These are phyloP conservation scores for Cystobasidium slooffiae DNA, from an alignment of 1,284 basidiomycete genomes.

Conservation along the genomic window DNA sequence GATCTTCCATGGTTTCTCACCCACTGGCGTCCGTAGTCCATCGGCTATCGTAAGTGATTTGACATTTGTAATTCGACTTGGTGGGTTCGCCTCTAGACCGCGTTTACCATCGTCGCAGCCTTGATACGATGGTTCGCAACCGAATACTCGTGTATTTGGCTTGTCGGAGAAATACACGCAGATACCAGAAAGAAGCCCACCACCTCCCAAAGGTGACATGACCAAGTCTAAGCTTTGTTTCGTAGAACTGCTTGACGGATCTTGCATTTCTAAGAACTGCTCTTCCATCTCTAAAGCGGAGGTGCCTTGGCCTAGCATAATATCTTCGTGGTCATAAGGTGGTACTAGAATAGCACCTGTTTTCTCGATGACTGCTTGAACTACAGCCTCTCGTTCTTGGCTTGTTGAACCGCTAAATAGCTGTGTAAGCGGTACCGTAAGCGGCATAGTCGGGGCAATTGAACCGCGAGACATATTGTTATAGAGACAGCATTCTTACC, in stretches of 20 bases:
- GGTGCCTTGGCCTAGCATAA: slow-evolving; percentile 44
- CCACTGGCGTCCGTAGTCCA: slow-evolving; percentile 43
- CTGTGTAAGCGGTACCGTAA: neutral
- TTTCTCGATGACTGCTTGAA: slow-evolving; percentile 27
- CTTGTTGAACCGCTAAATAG: slow-evolving; percentile 43
- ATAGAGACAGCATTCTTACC: neutral
- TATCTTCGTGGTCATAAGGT: slow-evolving; percentile 45
- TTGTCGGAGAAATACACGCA: slow-evolving; percentile 37
- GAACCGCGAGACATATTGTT: neutral
- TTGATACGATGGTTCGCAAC: slow-evolving; percentile 34
- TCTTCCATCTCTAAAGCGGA: slow-evolving; percentile 42
- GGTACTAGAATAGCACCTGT: slow-evolving; percentile 44
- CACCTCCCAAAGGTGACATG: slow-evolving; percentile 43
- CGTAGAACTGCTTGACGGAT: neutral
- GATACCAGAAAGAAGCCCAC: slow-evolving; percentile 41
- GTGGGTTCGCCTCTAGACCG: slow-evolving; percentile 42
- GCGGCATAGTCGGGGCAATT: neutral
- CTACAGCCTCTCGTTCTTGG: slow-evolving; percentile 37
- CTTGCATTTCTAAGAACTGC: slow-evolving; percentile 22
- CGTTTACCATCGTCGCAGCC: slow-evolving; percentile 44
- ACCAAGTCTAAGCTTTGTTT: slow-evolving; percentile 30
- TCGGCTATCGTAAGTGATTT: slow-evolving; percentile 45
- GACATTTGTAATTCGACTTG: slow-evolving; percentile 27
- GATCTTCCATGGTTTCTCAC: slow-evolving; percentile 37
- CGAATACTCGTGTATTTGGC: slow-evolving; percentile 42